phyloP scores from a whole-genome alignment of 371 early-diverging fungal species.

The Mucor plumbeus region DNA sequence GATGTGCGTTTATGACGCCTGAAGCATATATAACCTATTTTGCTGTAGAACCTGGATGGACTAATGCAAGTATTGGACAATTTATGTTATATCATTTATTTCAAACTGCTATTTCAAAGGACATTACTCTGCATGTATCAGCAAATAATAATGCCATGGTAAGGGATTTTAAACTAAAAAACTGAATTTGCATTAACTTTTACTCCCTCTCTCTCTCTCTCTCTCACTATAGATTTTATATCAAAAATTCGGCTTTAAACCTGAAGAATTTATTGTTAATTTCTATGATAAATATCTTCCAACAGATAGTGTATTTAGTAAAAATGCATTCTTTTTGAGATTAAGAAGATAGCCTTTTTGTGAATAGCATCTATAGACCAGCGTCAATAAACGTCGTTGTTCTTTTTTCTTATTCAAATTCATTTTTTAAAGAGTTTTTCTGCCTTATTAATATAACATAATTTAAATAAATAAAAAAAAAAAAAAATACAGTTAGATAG shows the following conservation, averaged over 20 bases:
- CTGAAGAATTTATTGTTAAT: slow-evolving; percentile 88
- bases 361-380: background rate
- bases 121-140: slow-evolving; percentile 92
- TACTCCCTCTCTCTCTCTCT: too few relatives aligned
- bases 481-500: too few relatives aligned
- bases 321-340: slow-evolving; percentile 90
- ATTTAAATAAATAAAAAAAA: too few relatives aligned
- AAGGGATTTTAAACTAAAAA: background rate
- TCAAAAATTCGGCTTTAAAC: slow-evolving; percentile 95
- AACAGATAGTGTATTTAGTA: slow-evolving; percentile 72
- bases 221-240: slow-evolving; percentile 72
- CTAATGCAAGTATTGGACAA: slow-evolving; percentile 82
- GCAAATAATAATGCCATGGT: slow-evolving; percentile 96
- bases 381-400: background rate
- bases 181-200: background rate
- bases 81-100: slow-evolving; percentile 89
- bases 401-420: too few relatives aligned
- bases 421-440: too few relatives aligned
- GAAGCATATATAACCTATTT: slow-evolving; percentile 93
- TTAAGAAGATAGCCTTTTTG: slow-evolving; percentile 61
- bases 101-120: slow-evolving; percentile 75
- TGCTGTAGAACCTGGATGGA: slow-evolving; percentile 89
- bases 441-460: too few relatives aligned
- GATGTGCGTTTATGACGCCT: slow-evolving; percentile 94
- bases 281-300: slow-evolving; percentile 95